These are phyloP conservation scores for Pseudogymnoascus sp. DNA, from an alignment of 2,329 filamentous ascomycete genomes.

Conservation along the genomic window DNA sequence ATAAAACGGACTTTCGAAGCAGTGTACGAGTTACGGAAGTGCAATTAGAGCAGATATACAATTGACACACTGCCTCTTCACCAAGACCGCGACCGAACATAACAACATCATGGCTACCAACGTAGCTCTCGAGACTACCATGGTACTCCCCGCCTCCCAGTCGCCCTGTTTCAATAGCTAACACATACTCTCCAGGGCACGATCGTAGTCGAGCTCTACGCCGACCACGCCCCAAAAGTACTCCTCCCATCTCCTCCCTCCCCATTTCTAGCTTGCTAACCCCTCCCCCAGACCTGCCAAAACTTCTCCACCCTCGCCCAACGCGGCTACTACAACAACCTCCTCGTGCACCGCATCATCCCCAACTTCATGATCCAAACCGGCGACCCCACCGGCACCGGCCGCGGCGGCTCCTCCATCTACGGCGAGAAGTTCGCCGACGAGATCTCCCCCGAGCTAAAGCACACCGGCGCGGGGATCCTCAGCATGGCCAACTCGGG, in stretches of 20 bases:
- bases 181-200: constrained; percentile 52
- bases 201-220: constrained; percentile 85
- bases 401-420: constrained; percentile 79
- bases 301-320: constrained; percentile 78
- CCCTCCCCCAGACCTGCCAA: constrained; percentile 54
- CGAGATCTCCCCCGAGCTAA: constrained; percentile 70
- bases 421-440: constrained; percentile 93
- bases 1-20: background rate
- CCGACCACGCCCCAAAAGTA: constrained; percentile 69
- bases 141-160: constrained; percentile 46
- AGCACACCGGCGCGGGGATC: constrained; percentile 90
- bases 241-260: constrained; percentile 5
- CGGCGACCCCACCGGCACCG: constrained; percentile 89
- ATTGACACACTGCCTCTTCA: background rate
- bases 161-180: background rate
- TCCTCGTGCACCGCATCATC: constrained; percentile 90
- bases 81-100: background rate
- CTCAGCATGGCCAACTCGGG: constrained; percentile 95
- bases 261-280: constrained; percentile 8
- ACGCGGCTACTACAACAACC: constrained; percentile 80
- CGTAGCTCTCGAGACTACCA: constrained; percentile 74
- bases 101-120: constrained; percentile 60
- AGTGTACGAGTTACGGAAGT: background rate
- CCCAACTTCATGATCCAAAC: constrained; percentile 94
- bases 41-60: background rate